Evolutionary conservation across 2,329 filamentous ascomycete species (phyloP), one percentile per base, ranked within the genome.

Genomic region (Trichophyton schoenleinii): DNA sequence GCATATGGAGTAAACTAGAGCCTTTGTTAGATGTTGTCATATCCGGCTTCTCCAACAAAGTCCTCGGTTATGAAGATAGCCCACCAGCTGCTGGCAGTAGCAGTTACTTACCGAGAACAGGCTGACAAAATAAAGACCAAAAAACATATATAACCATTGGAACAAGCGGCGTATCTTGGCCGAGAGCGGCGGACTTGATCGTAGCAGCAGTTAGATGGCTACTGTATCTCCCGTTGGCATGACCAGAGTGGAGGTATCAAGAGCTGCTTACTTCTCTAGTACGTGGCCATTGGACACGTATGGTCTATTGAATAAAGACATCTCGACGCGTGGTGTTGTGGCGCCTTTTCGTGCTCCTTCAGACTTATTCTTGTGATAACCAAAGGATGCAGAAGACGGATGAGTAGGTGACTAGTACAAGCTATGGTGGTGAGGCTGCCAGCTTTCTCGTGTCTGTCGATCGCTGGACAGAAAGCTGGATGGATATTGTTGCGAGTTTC

Each of bases 61-160:
- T 31, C 28, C 28, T 31, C 7, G 6, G 6, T 31, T 31, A 6
- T 31, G 6, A 31, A 6, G 28, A 28, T 28, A 31, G 28, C 6
- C 28, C 28, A 31, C 28, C 28, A 7, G 28, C 28, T 31, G 28
- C 28, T 7, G 28, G 28, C 28, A 31, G 7, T 28, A 7, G 0
- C 28, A 31, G 28, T 7, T 18, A 69, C 74, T 36, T 73, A 79
- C 77, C 59, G 77, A 74, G 63, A 80, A 78, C 8, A 80, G 69
- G 48, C 75, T 77, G 48, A 77, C 75, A 31, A 80, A 65, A 62
- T 80, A 80, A 25, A 80, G 69, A 4, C 78, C 78, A 3, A 80
- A 49, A 65, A 80, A 79, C 63, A 75, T 67, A 65, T 80, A 80
- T 58, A 75, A 62, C 60, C 68, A 70, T 57, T 78, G 70, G 62